Conservation (phyloP, 441 rosid genomes). For the Erysimum pusillum region DNA sequence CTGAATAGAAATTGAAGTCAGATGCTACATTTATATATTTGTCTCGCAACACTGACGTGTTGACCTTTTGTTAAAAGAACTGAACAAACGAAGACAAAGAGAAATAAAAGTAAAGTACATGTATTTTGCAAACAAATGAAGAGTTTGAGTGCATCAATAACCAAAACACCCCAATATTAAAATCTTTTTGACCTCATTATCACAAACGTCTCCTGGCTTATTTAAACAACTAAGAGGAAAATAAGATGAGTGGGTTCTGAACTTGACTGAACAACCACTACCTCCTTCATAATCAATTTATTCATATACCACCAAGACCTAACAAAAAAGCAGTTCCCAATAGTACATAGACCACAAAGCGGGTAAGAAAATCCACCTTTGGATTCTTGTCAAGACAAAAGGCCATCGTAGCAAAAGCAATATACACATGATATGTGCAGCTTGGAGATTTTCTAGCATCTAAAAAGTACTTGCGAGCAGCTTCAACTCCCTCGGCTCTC, state of each 20-base stretch:
- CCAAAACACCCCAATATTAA: constrained; percentile 6
- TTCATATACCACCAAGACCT: constrained; percentile 16
- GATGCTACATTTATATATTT: constrained; percentile 1
- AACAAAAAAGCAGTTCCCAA: constrained; percentile 16
- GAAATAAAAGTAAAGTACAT: not conserved
- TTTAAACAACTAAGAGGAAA: constrained; percentile 14
- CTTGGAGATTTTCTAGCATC: constrained; percentile 89
- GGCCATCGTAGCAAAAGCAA: constrained; percentile 95
- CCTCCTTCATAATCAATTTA: constrained; percentile 16
- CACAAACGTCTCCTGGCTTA: constrained; percentile 4
- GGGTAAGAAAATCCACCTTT: constrained; percentile 61
- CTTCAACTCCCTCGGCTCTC: constrained; percentile 94
- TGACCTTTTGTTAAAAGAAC: not conserved
- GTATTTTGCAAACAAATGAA: not conserved
- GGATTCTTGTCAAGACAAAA: constrained; percentile 95
- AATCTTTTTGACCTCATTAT: constrained; percentile 12
- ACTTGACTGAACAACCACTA: constrained; percentile 28
- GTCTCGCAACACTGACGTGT: not conserved
- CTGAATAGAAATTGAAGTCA: constrained; percentile 9
- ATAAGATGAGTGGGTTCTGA: constrained; percentile 8
- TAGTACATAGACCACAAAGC: constrained; percentile 33
- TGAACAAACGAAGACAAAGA: constrained; percentile 17
- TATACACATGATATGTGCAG: constrained; percentile 92
- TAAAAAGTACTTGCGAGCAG: constrained; percentile 94
- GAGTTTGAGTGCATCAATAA: constrained; percentile 24